Evolutionary conservation across 257 asterid species (phyloP).

Genomic region (Nicotiana undulata): DNA sequence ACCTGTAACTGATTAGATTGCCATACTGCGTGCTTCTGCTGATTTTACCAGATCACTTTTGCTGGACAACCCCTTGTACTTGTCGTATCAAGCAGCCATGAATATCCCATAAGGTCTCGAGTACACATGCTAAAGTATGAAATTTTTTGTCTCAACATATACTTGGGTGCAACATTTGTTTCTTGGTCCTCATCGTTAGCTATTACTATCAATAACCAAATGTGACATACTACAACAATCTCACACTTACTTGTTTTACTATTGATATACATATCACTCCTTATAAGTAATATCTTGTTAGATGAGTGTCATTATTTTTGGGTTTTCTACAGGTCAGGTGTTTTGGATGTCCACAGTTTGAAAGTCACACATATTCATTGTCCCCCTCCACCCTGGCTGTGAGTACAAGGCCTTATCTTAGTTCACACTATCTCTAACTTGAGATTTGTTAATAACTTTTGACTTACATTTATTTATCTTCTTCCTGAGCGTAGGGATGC

Average conservation of each 20-base stretch:
- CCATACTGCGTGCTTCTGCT: not conserved
- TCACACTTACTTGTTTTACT: not conserved
- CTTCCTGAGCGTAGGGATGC: conserved; percentile 51
- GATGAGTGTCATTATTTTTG: not conserved
- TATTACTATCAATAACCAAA: not conserved
- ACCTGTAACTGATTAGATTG: not conserved
- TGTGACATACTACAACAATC: not conserved
- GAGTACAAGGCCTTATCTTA: conserved; percentile 27
- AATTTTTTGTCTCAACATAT: not conserved
- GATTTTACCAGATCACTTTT: not conserved
- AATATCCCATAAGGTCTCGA: not conserved
- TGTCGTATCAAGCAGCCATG: not conserved
- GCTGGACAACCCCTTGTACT: not conserved
- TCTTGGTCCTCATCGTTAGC: not conserved
- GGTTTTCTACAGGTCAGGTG: conserved; percentile 70
- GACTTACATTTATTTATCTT: conserved; percentile 12
- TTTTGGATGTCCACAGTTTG: conserved; percentile 56
- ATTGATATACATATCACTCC: not conserved
- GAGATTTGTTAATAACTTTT: not conserved
- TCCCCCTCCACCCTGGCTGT: conserved; percentile 95
- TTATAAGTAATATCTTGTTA: not conserved
- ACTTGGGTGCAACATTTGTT: not conserved
- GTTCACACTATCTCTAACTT: not conserved
- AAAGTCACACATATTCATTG: conserved; percentile 93
- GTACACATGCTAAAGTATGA: not conserved